Percentiles rank a stretch among this genome's conserved stretches.
phyloP scores from a whole-genome alignment of 2,329 filamentous ascomycete genomes.

The Fusarium sp. region DNA sequence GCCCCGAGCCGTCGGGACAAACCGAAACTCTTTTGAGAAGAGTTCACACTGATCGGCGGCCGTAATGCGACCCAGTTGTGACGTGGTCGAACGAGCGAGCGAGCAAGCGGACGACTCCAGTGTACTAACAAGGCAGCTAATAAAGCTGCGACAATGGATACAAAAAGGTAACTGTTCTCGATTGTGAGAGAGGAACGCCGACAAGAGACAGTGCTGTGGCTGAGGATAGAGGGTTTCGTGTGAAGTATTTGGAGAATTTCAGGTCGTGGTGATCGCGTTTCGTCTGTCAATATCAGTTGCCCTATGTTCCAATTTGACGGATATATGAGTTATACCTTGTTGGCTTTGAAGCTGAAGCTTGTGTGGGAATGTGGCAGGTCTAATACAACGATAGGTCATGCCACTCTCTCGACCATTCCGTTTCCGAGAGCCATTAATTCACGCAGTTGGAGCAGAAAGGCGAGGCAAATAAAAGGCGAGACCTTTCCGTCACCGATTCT shows the following conservation, averaged over 20 bases:
- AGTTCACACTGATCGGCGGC: slow-evolving; percentile 30
- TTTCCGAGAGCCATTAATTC: slow-evolving; percentile 9
- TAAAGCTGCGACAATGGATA: slow-evolving; percentile 6
- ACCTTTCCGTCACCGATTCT: slow-evolving; percentile 7
- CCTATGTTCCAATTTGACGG: not conserved
- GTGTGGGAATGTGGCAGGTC: not conserved
- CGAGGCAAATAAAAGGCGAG: not conserved
- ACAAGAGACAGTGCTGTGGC: not conserved
- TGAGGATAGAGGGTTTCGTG: not conserved
- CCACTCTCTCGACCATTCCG: slow-evolving; percentile 7
- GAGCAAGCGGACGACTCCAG: not conserved
- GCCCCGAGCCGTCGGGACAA: slow-evolving; percentile 33
- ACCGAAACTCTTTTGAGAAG: slow-evolving; percentile 30
- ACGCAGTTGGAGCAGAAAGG: slow-evolving; percentile 1
- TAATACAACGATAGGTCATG: slow-evolving; percentile 7
- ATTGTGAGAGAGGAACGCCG: slow-evolving; percentile 17
- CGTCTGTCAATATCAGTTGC: not conserved
- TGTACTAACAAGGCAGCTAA: slow-evolving; percentile 1
- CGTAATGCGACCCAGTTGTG: slow-evolving; percentile 36
- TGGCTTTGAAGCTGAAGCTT: not conserved
- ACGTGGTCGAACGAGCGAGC: slow-evolving; percentile 41
- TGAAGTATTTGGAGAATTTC: not conserved
- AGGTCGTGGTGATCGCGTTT: not conserved
- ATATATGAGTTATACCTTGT: not conserved
- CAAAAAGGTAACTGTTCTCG: slow-evolving; percentile 16